Conservation (phyloP, 2,329 filamentous ascomycete species). For the Trichothecium roseum region DNA sequence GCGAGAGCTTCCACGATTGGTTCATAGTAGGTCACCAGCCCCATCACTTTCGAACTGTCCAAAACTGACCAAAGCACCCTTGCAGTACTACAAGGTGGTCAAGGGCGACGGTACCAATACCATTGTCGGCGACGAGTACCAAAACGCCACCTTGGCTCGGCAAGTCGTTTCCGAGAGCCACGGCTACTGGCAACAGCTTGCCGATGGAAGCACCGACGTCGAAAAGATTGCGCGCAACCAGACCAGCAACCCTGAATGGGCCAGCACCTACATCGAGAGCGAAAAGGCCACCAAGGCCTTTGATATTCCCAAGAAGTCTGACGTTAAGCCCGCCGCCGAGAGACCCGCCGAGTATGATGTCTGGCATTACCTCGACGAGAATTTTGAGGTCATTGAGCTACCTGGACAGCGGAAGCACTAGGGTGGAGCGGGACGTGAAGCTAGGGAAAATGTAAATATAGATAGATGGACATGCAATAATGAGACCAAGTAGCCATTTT, state of each 20-base stretch:
- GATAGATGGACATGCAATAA: too few relatives aligned
- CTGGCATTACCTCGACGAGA: constrained; percentile 26
- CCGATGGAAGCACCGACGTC: constrained; percentile 23
- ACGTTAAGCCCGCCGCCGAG: constrained; percentile 16
- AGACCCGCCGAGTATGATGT: constrained; percentile 20
- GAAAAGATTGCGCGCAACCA: constrained; percentile 29
- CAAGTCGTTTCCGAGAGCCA: constrained; percentile 24
- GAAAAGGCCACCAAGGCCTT: constrained; percentile 19
- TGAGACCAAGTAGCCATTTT: too few relatives aligned
- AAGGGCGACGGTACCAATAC: constrained; percentile 22
- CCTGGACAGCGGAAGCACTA: constrained; percentile 2
- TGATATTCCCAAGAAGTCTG: constrained; percentile 17
- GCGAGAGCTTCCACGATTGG: constrained; percentile 25
- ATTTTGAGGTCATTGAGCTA: constrained; percentile 19
- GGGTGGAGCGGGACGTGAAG: too few relatives aligned
- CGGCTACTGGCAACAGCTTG: constrained; percentile 25
- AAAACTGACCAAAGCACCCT: not conserved
- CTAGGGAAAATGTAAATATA: too few relatives aligned
- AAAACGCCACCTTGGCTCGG: constrained; percentile 20
- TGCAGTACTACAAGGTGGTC: constrained; percentile 30
- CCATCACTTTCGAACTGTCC: too few relatives aligned
- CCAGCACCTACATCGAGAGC: constrained; percentile 21
- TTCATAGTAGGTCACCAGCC: constrained; percentile 19
- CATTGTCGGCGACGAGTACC: constrained; percentile 25
- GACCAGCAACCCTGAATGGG: constrained; percentile 19